phyloP scores from a whole-genome alignment of 441 rosid species.

The Arabidopsis hybrid region DNA sequence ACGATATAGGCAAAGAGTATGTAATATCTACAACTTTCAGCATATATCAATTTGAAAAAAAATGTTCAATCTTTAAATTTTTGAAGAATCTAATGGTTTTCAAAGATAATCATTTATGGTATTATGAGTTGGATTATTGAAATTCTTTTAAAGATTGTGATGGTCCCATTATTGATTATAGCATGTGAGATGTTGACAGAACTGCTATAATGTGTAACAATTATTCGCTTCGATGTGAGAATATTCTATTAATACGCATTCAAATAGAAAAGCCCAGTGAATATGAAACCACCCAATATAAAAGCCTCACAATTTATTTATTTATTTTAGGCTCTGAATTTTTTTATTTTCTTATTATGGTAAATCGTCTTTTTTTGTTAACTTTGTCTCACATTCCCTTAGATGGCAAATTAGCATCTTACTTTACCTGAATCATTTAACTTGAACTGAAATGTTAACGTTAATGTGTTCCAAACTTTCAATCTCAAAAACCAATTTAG shows the following conservation, averaged over 20 bases:
- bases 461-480: neutral
- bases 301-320: neutral
- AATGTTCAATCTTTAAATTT: neutral
- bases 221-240: neutral
- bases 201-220: neutral
- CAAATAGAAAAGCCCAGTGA: neutral
- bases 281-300: too few relatives aligned
- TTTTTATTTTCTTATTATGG: neutral
- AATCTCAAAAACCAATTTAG: neutral
- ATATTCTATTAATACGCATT: neutral
- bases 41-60: neutral
- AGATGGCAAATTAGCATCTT: neutral
- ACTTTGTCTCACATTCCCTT: neutral
- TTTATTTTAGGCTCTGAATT: too few relatives aligned
- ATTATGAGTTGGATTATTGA: neutral
- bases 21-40: neutral
- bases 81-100: neutral
- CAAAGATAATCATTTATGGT: neutral
- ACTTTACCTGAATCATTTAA: neutral
- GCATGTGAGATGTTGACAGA: conserved; percentile 19
- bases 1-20: neutral
- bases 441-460: neutral
- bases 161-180: neutral
- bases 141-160: neutral
- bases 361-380: neutral